Evolutionary conservation across 768 basidiomycete species (phyloP), one percentile per base, ranked within the genome.

Genomic region (Boletus huronensis): DNA sequence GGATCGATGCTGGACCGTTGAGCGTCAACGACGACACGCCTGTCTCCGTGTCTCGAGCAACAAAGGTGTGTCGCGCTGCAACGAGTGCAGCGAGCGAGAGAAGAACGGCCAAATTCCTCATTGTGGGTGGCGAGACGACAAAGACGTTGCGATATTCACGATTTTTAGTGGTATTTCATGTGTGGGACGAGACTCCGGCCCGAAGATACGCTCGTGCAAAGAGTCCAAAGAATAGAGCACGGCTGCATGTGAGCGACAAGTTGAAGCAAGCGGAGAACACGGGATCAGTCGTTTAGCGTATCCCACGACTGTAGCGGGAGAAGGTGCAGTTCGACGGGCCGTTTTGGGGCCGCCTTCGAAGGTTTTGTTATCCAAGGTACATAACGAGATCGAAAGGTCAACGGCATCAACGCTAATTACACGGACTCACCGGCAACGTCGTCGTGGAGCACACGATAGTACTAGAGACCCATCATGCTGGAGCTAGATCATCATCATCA

Each of bases 1-100:
- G 79, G 23, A 80, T 72, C 3, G 69, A 67, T 3, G 77, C 59
- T 16, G 76, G 72, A n/a, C 78, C 78, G 40, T 58, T 34, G 5
- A 81, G 69, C 28, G 65, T 75, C 48, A 79, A 46, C 13, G 51
- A 64, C 1, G 62, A 58, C 28, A 47, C 31, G 28, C 49, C 35
- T 0, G 34, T 16, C 10, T 32, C 44, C 0, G 51, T 17, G 13
- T 54, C 49, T 26, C 54, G 57, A 31, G 51, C 1, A 23, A 55
- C n/a, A 52, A 61, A 47, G 7, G 32, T 47, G 51, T 58, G 51
- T 10, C 48, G 54, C 6, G 65, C 55, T 21, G 44, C 40, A 55
- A 28, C 58, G 29, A 58, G 26, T 3, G 42, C 42, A 34, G 46
- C 39, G 13, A 61, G 3, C 21, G 48, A 31, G 17, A 54, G 53